Base-by-base conservation (phyloP, 2,329 filamentous ascomycete species). In the Thyridium curvatum region DNA sequence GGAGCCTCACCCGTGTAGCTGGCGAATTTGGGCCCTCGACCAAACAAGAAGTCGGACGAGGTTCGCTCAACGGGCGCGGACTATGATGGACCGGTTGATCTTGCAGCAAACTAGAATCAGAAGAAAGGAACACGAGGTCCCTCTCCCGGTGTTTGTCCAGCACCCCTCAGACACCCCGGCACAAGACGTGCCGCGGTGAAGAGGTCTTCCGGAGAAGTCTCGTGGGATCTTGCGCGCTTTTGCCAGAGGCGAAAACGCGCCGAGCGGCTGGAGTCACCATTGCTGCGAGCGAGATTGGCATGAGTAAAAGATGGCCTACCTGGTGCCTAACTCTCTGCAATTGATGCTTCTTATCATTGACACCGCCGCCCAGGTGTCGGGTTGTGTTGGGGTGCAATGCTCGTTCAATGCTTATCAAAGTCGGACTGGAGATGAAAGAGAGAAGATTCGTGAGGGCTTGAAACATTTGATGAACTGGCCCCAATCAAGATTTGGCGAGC, bases 261-360 rank as follows among this genome's bases (percentile, higher is more conserved):
- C 58, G 38, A 74, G 69, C 69, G 8, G 71, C 62, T 6, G 63
- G 65, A 0, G 64, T 68, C 35, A 67, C 54, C 60, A 66, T 65
- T 26, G 21, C 21, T 26, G 21, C 21, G 21, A 26, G 6, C 10
- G 21, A 26, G 6, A 26, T 10, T n/a, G n/a, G n/a, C n/a, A n/a
- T n/a, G n/a, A n/a, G 21, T 6, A 26, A 26, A 26, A 26, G 21
- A 6, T 26, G 21, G 21, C 21, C 21, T 26, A 26, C 21, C 21
- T n/a, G n/a, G n/a, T n/a, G n/a, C n/a, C n/a, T n/a, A n/a, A n/a
- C n/a, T n/a, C n/a, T n/a, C n/a, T n/a, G n/a, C n/a, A n/a, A n/a
- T n/a, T n/a, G n/a, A n/a, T n/a, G n/a, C n/a, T n/a, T n/a, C n/a
- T n/a, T n/a, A n/a, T n/a, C n/a, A n/a, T n/a, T n/a, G n/a, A n/a